Conservation (phyloP, 805 yeast species). For the Ogataea nonfermentans region DNA sequence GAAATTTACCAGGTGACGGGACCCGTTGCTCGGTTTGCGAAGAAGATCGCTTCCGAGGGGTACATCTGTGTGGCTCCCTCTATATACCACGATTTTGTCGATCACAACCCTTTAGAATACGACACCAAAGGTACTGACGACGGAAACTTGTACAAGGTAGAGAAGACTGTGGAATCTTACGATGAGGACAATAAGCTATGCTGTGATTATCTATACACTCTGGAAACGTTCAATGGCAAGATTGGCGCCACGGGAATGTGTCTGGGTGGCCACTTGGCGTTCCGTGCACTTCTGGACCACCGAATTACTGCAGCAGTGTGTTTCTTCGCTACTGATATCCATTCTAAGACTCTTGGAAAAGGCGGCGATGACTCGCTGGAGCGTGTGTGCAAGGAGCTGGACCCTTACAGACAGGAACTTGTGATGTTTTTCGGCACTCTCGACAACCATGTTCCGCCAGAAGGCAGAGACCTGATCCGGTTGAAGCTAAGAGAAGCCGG, state of each 20-base stretch:
- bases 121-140: constrained; percentile 73
- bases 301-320: constrained; percentile 67
- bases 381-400: constrained; percentile 49
- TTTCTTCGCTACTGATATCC: constrained; percentile 81
- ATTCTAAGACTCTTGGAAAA: constrained; percentile 61
- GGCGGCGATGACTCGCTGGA: constrained; percentile 68
- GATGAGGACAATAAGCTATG: constrained; percentile 71
- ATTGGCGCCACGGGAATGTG: constrained; percentile 89
- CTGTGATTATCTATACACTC: constrained; percentile 55
- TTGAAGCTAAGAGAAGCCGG: constrained; percentile 52
- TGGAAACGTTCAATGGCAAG: constrained; percentile 66
- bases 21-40: constrained; percentile 76
- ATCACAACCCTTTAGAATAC: constrained; percentile 61
- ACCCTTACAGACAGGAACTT: constrained; percentile 50
- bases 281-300: constrained; percentile 62
- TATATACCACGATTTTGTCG: constrained; percentile 70
- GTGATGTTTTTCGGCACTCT: constrained; percentile 73
- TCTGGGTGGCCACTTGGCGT: constrained; percentile 80
- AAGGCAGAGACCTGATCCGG: constrained; percentile 72
- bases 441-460: constrained; percentile 78
- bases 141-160: constrained; percentile 65
- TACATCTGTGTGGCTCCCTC: constrained; percentile 79
- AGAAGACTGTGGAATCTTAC: constrained; percentile 66
- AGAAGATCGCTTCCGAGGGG: constrained; percentile 76
- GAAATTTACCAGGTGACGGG: constrained; percentile 85